Conservation (phyloP, 257 asterid genomes). For the Marsdenia floribunda region DNA sequence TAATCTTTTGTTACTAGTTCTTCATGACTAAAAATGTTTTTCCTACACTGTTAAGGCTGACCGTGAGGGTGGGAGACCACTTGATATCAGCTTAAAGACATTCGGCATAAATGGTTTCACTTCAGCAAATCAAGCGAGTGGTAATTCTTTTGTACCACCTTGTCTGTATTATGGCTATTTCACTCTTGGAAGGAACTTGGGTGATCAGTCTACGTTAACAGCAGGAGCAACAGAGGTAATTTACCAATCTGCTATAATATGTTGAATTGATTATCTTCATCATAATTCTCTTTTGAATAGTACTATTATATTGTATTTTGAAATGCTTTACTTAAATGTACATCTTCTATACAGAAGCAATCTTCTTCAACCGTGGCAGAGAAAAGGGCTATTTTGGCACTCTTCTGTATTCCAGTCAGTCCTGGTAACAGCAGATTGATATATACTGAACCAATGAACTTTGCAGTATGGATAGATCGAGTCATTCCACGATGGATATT, state of each 20-base stretch:
- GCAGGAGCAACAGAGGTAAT: constrained; percentile 39
- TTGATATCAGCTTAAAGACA: constrained; percentile 44
- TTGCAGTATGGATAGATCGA: constrained; percentile 56
- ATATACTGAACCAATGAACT: constrained; percentile 59
- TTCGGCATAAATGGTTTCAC: constrained; percentile 52
- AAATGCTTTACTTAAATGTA: background rate
- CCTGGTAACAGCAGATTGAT: constrained; percentile 86
- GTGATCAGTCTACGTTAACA: constrained; percentile 28
- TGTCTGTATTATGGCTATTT: constrained; percentile 50
- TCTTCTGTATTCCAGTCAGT: constrained; percentile 75
- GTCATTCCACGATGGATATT: constrained; percentile 69
- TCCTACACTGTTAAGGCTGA: constrained; percentile 78
- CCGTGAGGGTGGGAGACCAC: constrained; percentile 82
- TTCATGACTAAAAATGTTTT: constrained; percentile 29
- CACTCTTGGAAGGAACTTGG: constrained; percentile 35
- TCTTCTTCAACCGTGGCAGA: constrained; percentile 20
- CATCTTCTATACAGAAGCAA: constrained; percentile 33
- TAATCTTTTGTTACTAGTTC: background rate
- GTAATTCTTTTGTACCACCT: constrained; percentile 51
- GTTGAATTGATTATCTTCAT: background rate
- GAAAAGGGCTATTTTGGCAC: constrained; percentile 40
- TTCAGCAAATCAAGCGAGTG: constrained; percentile 34
- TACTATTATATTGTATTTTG: background rate
- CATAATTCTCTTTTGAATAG: background rate
- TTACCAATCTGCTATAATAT: background rate